Evolutionary conservation across 805 yeast species (phyloP), one percentile per base, ranked within the genome.

Genomic region (Yarrowia alimentaria): DNA sequence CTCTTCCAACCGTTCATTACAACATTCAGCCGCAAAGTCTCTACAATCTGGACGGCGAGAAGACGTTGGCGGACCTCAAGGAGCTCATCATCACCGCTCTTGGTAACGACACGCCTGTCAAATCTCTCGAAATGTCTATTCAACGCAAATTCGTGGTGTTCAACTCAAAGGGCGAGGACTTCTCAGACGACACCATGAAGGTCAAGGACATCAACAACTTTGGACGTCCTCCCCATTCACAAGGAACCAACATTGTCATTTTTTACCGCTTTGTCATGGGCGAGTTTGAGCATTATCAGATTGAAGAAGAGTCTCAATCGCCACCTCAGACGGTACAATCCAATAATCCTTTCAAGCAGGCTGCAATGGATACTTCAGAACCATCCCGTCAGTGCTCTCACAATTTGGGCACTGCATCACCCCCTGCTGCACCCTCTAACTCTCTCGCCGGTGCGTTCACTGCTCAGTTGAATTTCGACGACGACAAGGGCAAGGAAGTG

Each of bases 91-190:
- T 40, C 19, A 18, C 11, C 18, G 16, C 47, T 6, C 33, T 5
- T 18, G 47, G 47, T 18, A 40, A 40, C 7, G 33, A 19, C n/a
- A 40, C 47, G 1, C 33, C 47, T 5, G 33, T 40, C 11, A 40
- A 26, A 19, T 19, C 33, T 16, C 25, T 40, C n/a, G 47, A 40
- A 19, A 6, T 40, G 33, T 19, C 47, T 10, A 40, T 40, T 19
- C 47, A 40, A 19, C 47, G 47, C 11, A 40, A 40, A 11, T 40
- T 40, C 19, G 47, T 40, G 14, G 47, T 40, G 4, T 40, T 40
- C 33, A 40, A 40, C 19, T 40, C 47, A 18, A 40, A 40, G 25
- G 47, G 47, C 13, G 33, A 40, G 33, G 47, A 40, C 12, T 26
- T 43, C 22, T 16, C 35, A 6, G 50, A 43, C 4, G 50, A 43